Evolutionary conservation across 495 filamentous ascomycete species (phyloP), one percentile per base, ranked within the genome.

Genomic region (Echria macrotheca): DNA sequence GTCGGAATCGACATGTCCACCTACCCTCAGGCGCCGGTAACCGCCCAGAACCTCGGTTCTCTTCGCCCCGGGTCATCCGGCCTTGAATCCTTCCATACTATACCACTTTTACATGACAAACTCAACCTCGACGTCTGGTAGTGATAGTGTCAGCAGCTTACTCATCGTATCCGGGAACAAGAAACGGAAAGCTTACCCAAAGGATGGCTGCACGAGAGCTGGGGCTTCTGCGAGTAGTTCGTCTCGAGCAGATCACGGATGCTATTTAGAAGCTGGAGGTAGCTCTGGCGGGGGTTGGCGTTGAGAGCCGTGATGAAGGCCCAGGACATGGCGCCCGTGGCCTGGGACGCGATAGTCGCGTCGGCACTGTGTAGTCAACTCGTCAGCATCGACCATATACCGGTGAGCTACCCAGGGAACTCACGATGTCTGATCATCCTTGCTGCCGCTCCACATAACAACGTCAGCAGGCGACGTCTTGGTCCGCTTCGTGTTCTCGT

Each of bases 391-490:
- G 10, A 29, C 33, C 29, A 18, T 37, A 15, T 26, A 3, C 2
- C 21, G 5, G 23, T 7, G 5, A 25, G 2, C 4, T 12, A 46
- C 39, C 48, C 46, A 45, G 22, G 38, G 46, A 53, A 79, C 83
- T 67, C 66, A 87, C 83, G 86, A 89, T 57, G 93, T 98, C 73
- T 98, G 93, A 44, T 82, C 80, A 61, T 98, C 93, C 66, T 95
- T 96, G 69, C 87, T 90, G 15, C 93, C 93, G 26, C 85, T 90
- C 89, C 89, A 98, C 87, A 96, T 95, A 64, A 98, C 79, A 8
- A 98, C 93, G 66, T 98, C 93, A n/a, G 93, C 93, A 5, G 89
- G 84, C 37, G 84, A 89, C 22, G 94, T 98, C 75, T 95, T 96
- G 19, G 93, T 98, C 57, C 85, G 74, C 56, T 86, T 75, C 39